Evolutionary conservation across 371 early-diverging fungal genomes (phyloP), one percentile per base, ranked within the genome.

Genomic region (Mortierella sp.): DNA sequence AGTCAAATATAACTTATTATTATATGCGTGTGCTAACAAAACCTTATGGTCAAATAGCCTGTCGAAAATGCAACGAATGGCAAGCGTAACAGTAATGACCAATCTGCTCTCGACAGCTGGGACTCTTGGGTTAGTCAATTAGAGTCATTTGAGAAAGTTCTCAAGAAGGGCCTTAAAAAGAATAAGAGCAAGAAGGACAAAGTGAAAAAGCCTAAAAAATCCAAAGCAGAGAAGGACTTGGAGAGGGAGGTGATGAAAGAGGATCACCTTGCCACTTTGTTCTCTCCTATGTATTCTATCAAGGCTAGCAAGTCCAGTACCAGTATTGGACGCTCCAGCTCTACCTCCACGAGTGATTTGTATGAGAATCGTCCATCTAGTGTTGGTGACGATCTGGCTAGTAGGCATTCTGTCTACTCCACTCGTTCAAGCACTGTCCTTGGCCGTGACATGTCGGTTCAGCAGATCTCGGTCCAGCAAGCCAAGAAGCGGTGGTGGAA

Each of bases 91-190:
- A 52, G 28, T 1, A 62, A 55, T 9, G 72, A 75, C 4, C 72
- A 72, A 22, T 19, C 65, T 0, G 65, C 69, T 0, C 52, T 69
- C 9, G 81, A 81, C 21, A 75, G 69, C 48, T 81, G 81, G 81
- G 81, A 81, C 28, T 75, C 81, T 5, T 81, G 81, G 81, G 81
- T 81, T 22, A 75, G 53, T 40, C 81, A 81, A 24, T 76, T 81
- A 55, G 81, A 81, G 60, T 72, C 76, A 1, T 81, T 81, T 43
- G 81, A 81, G 11, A 71, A 72, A 33, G 81, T 81, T 13, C 66
- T 81, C 2, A 72, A 75, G 40, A 80, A 80, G 69, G 80, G 80
- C 10, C n/a, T 69, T 40, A 70, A 75, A 67, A 72, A 75, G 59
- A 65, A 50, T 38, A 77, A 77, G 13, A 69, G 69, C 52, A 36